Evolutionary conservation across 2,329 filamentous ascomycete species (phyloP), one percentile per base, ranked within the genome.

Genomic region (Cladosporium phlei): DNA sequence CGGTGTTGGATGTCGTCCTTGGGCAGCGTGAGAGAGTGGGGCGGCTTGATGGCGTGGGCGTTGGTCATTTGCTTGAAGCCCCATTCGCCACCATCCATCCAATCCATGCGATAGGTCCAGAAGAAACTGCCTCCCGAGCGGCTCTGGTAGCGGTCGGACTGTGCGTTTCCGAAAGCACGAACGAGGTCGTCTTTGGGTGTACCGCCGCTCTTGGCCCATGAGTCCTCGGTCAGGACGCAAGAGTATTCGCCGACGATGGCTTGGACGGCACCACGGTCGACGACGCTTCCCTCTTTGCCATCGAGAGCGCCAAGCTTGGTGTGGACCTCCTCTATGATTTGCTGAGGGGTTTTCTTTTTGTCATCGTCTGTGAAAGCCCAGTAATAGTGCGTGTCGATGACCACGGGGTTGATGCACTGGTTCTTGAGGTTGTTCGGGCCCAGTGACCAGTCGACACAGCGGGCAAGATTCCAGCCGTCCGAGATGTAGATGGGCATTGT

Each of bases 11-110:
- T 62, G 7, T 74, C 66, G 4, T 59, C 52, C 3, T 55, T 54
- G 20, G 64, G 48, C 38, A 76, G 53, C 1, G 54, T 54, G 46
- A 75, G 60, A 45, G 65, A 58, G 28, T 54, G 44, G 27, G 76
- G 69, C 1, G 70, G 53, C 1, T 58, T 54, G 45, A 78, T 67
- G 25, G 69, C 67, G 2, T 65, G 61, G 17, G 67, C 68, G 17
- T 74, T 69, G 7, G 67, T 70, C 62, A 78, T 75, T 28, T 74
- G 68, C 16, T 69, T 68, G 62, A 81, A 80, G 0, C 77, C 77
- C 78, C 78, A 81, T 59, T 78, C 77, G 10, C 77, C 77, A 10
- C 77, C 78, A n/a, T 72, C 70, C 70, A 78, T 77, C 76, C 77
- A 80, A 52, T 78, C 70, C 76, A 80, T 80, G 46, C 77, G 77